phyloP scores from a whole-genome alignment of 148 eudicot genomes.

The Silene conica region DNA sequence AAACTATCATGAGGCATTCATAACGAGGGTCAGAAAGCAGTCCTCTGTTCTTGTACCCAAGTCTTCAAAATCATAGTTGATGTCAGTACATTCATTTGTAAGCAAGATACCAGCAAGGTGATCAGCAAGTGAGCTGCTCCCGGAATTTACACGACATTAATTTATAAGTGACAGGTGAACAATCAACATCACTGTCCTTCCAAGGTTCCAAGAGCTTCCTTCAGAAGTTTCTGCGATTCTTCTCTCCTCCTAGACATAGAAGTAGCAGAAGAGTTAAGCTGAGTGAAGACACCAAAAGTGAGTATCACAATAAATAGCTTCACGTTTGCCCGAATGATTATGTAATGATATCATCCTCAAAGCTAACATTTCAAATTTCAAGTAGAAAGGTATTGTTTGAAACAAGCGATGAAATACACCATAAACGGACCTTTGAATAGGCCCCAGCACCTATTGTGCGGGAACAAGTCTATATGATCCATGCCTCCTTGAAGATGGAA shows the following conservation, averaged over 20 bases:
- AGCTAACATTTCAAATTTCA: too few species aligned
- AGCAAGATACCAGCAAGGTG: neutral
- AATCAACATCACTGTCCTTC: conserved; percentile 44
- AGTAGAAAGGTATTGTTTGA: too few species aligned
- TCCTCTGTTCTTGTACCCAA: neutral
- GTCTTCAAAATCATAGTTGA: neutral
- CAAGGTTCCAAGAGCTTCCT: conserved; percentile 75
- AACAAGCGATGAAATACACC: too few species aligned
- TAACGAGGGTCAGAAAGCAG: conserved; percentile 3
- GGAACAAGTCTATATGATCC: too few species aligned
- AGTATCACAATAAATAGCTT: too few species aligned
- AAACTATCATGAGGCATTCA: neutral
- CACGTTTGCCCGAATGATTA: too few species aligned
- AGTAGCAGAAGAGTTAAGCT: neutral
- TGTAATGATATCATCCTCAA: too few species aligned
- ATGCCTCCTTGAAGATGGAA: too few species aligned
- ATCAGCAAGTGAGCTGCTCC: neutral
- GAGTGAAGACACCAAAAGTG: neutral
- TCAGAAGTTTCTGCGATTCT: conserved; percentile 70
- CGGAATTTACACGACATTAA: neutral
- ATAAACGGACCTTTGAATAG: too few species aligned
- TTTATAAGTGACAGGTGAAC: neutral
- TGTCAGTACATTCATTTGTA: neutral
- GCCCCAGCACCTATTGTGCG: too few species aligned
- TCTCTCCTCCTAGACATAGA: conserved; percentile 66